Conservation (phyloP, 1,284 basidiomycete species). For the Trichosporon sp. region DNA sequence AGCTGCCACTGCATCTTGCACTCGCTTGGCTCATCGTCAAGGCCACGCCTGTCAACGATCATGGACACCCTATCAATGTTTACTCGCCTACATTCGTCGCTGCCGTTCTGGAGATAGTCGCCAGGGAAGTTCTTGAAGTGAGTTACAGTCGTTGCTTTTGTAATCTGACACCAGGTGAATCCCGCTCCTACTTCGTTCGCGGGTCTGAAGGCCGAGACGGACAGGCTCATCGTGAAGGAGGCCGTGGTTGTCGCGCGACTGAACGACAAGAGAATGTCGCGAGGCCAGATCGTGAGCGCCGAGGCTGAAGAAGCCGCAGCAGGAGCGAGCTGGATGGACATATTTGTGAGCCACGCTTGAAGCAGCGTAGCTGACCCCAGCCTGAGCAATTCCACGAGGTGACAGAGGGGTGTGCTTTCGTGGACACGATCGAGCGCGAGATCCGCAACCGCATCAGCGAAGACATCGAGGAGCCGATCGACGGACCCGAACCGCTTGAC, state of each 20-base stretch:
- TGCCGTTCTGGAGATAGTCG: conserved; percentile 32
- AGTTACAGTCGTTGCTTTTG: neutral
- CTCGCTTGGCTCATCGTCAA: conserved; percentile 33
- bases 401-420: conserved; percentile 30
- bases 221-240: conserved; percentile 31
- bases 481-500: conserved; percentile 22
- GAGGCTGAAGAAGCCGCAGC: conserved; percentile 22
- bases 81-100: conserved; percentile 34
- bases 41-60: conserved; percentile 15
- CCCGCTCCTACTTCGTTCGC: conserved; percentile 28
- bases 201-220: conserved; percentile 24
- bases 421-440: conserved; percentile 35
- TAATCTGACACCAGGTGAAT: conserved; percentile 26
- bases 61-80: conserved; percentile 23
- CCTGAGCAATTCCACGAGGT: conserved; percentile 25
- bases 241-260: conserved; percentile 10
- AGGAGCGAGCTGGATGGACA: conserved; percentile 30
- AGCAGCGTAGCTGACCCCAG: conserved; percentile 9
- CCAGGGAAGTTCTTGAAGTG: conserved; percentile 39
- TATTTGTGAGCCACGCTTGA: conserved; percentile 26
- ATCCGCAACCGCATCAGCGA: conserved; percentile 34
- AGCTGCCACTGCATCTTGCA: conserved; percentile 36
- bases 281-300: conserved; percentile 24
- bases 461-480: conserved; percentile 27
- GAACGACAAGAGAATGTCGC: conserved; percentile 24